A percentile compares a stretch with the other conserved stretches of the same genome.
phyloP scores from a whole-genome alignment of 2,329 filamentous ascomycete species.

The Aureobasidium sp. region DNA sequence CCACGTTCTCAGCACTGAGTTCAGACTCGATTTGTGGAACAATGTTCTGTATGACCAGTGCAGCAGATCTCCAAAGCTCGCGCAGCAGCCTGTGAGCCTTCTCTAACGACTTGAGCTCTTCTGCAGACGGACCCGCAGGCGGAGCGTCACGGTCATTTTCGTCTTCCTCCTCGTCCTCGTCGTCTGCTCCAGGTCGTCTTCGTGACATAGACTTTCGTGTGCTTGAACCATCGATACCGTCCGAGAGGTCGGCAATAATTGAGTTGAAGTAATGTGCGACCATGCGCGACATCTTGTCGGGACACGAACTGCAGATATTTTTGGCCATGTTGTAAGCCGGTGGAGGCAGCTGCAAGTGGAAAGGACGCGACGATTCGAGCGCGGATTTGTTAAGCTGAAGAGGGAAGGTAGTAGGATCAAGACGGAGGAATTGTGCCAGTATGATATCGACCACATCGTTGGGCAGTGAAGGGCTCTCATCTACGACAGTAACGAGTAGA shows the following conservation, averaged over 20 bases:
- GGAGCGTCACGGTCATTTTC: conserved; percentile 37
- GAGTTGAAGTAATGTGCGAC: conserved; percentile 96
- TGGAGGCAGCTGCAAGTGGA: conserved; percentile 80
- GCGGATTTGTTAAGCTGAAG: conserved; percentile 38
- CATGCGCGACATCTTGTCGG: conserved; percentile 90
- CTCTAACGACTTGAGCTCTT: conserved; percentile 77
- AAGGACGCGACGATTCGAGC: conserved; percentile 14
- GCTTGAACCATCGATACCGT: conserved; percentile 23
- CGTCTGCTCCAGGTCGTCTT: conserved; percentile 30
- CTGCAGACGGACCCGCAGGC: conserved; percentile 61
- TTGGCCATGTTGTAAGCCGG: conserved; percentile 96
- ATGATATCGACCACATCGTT: conserved; percentile 83
- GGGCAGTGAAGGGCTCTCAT: conserved; percentile 73
- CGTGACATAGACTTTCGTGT: conserved; percentile 51
- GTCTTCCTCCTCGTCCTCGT: conserved; percentile 37
- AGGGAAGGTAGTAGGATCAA: conserved; percentile 56
- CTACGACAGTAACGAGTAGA: conserved; percentile 75
- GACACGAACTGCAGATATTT: conserved; percentile 78
- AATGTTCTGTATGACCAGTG: conserved; percentile 82
- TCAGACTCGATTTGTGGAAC: conserved; percentile 91
- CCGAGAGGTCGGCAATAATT: conserved; percentile 78
- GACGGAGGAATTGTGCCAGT: conserved; percentile 89
- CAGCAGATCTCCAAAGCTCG: conserved; percentile 89
- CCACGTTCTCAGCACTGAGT: conserved; percentile 79
- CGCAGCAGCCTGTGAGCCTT: conserved; percentile 86